These are phyloP conservation scores for Pythium insidiosum DNA, from an alignment of 352 stramenopile species.

Conservation along the genomic window DNA sequence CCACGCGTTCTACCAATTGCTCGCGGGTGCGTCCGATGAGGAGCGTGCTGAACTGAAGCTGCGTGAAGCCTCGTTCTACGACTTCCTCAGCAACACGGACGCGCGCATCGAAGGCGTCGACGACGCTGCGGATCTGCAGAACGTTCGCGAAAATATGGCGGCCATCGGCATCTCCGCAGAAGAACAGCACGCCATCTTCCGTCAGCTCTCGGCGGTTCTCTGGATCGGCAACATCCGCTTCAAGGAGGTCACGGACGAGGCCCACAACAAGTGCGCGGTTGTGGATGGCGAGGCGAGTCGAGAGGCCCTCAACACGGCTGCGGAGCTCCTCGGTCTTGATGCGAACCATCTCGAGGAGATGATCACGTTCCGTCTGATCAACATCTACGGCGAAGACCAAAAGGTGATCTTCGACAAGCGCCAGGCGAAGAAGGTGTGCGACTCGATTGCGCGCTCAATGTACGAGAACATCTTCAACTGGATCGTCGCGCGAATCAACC, in stretches of 20 bases:
- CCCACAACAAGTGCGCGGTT: constrained; percentile 58
- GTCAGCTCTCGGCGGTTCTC: constrained; percentile 72
- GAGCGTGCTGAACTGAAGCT: constrained; percentile 54
- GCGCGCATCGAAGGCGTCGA: constrained; percentile 70
- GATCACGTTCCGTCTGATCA: constrained; percentile 70
- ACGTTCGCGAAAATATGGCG: constrained; percentile 55
- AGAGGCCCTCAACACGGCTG: constrained; percentile 49
- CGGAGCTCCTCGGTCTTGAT: constrained; percentile 56
- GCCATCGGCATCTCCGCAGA: constrained; percentile 64
- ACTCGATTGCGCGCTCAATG: constrained; percentile 80
- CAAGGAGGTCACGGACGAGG: constrained; percentile 58
- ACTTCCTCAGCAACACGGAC: constrained; percentile 60
- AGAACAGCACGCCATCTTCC: constrained; percentile 66
- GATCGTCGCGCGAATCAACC: constrained; percentile 84
- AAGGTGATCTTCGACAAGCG: constrained; percentile 66
- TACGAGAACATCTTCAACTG: constrained; percentile 90
- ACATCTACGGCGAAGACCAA: constrained; percentile 74
- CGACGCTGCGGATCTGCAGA: constrained; percentile 55
- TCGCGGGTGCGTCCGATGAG: constrained; percentile 48
- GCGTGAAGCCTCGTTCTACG: constrained; percentile 39
- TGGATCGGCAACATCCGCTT: constrained; percentile 85
- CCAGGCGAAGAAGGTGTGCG: constrained; percentile 74
- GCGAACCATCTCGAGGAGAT: constrained; percentile 53
- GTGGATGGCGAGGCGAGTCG: constrained; percentile 51
- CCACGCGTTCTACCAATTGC: constrained; percentile 91